A percentile compares a stretch with the other conserved stretches of the same genome.
Conservation (phyloP, 2,329 filamentous ascomycete species). For the Hypoxylon sp. region DNA sequence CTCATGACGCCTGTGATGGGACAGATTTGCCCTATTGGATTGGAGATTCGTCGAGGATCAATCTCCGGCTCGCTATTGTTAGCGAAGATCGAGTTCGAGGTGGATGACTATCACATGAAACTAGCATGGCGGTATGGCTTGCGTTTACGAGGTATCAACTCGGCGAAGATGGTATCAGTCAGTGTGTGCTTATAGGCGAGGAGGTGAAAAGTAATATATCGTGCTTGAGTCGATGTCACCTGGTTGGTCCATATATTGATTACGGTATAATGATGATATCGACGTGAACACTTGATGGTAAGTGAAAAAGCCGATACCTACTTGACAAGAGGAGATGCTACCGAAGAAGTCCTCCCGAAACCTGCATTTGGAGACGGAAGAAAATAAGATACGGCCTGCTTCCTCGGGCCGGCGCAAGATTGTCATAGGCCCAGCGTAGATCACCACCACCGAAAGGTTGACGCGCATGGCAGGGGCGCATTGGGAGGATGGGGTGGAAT, state of each 20-base stretch:
- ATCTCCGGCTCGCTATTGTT: neutral
- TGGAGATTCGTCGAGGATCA: neutral
- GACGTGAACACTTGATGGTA: neutral
- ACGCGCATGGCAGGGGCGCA: constrained; percentile 26
- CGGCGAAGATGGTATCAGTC: neutral
- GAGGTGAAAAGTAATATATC: neutral
- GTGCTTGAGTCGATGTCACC: neutral
- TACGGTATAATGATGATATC: neutral
- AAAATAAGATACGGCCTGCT: constrained; percentile 9
- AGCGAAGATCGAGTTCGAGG: neutral
- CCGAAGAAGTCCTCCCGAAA: constrained; percentile 6
- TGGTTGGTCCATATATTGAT: neutral
- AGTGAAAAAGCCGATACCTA: too few relatives aligned
- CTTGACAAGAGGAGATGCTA: neutral
- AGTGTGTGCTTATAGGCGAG: neutral
- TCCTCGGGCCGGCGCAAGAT: constrained; percentile 24
- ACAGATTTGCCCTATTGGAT: neutral
- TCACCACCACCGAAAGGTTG: constrained; percentile 24
- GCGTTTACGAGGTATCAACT: neutral
- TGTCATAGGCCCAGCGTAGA: constrained; percentile 21
- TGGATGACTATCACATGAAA: neutral
- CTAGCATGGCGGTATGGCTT: neutral
- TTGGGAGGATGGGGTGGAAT: constrained; percentile 6
- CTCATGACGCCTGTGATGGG: neutral
- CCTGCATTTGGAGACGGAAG: constrained; percentile 22